Evolutionary conservation across 768 basidiomycete genomes (phyloP).

Genomic region (Leccinum subgranulosum): DNA sequence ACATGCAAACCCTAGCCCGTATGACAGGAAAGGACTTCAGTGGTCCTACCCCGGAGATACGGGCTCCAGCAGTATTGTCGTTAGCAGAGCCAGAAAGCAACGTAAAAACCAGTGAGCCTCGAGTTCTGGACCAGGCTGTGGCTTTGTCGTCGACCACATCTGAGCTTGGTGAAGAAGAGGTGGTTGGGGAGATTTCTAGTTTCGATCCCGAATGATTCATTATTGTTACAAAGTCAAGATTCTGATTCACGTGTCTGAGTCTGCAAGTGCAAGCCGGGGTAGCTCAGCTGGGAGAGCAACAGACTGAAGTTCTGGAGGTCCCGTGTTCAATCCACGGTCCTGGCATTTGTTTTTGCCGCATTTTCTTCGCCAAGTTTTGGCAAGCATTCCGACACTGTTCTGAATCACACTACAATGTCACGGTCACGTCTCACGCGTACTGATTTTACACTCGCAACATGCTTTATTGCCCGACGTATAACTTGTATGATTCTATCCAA

Average conservation of each 20-base stretch:
- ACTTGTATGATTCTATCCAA: not conserved
- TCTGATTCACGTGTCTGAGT: not conserved
- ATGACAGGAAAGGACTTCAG: slow-evolving; percentile 88
- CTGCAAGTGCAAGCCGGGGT: slow-evolving; percentile 40
- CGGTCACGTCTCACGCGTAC: not conserved
- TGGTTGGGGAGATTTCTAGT: slow-evolving; percentile 30
- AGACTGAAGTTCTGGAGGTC: slow-evolving; percentile 68
- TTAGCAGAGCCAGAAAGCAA: slow-evolving; percentile 27
- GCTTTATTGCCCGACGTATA: not conserved
- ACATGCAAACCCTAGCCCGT: slow-evolving; percentile 68
- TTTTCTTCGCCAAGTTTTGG: not conserved
- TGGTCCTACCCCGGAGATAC: slow-evolving; percentile 73
- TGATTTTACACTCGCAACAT: not conserved
- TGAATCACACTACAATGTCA: not conserved
- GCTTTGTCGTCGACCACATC: slow-evolving; percentile 36
- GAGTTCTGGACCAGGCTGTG: slow-evolving; percentile 13
- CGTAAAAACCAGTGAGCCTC: not conserved
- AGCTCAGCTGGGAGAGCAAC: slow-evolving; percentile 76
- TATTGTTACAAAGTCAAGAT: not conserved
- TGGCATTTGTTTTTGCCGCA: slow-evolving; percentile 36
- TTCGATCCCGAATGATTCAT: slow-evolving; percentile 17
- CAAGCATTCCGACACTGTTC: not conserved
- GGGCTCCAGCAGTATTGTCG: slow-evolving; percentile 35
- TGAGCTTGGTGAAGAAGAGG: slow-evolving; percentile 27
- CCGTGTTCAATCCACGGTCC: slow-evolving; percentile 56